These are phyloP conservation scores for Talaromyces verruculosus DNA, from an alignment of 2,329 filamentous ascomycete species.

Conservation along the genomic window DNA sequence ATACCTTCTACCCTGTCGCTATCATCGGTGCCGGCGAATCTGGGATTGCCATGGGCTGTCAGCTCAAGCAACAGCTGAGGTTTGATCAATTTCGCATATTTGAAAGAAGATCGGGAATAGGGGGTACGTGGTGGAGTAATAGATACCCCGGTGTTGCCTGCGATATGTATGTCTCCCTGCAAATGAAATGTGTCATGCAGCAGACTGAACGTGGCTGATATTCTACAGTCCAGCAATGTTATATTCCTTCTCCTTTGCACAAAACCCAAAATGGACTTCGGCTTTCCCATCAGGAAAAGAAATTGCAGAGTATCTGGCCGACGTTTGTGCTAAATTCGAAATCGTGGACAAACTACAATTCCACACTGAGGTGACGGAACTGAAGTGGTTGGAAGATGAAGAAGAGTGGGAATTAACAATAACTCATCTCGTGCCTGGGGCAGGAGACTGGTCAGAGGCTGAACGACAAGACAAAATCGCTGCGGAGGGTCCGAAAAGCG, in stretches of 20 bases:
- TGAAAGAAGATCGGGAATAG: slow-evolving; percentile 57
- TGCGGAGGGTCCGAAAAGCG: slow-evolving; percentile 47
- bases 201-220: not conserved
- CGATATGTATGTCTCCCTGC: slow-evolving; percentile 46
- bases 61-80: slow-evolving; percentile 57
- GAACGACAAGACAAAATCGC: slow-evolving; percentile 48
- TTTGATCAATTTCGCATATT: slow-evolving; percentile 63
- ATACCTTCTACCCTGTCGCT: slow-evolving; percentile 52
- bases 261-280: slow-evolving; percentile 53
- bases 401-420: slow-evolving; percentile 57
- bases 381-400: slow-evolving; percentile 55
- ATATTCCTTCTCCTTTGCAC: slow-evolving; percentile 59
- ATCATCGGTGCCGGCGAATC: slow-evolving; percentile 64
- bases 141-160: slow-evolving; percentile 61
- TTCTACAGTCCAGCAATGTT: slow-evolving; percentile 53
- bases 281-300: slow-evolving; percentile 52
- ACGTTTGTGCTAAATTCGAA: slow-evolving; percentile 54
- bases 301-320: slow-evolving; percentile 53
- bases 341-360: slow-evolving; percentile 60
- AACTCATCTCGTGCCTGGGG: slow-evolving; percentile 52
- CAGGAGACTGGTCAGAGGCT: slow-evolving; percentile 53
- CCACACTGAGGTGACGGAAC: slow-evolving; percentile 57
- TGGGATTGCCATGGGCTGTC: slow-evolving; percentile 61
- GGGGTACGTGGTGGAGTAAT: slow-evolving; percentile 66
- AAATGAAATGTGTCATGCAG: not conserved